Evolutionary conservation across 768 basidiomycete genomes (phyloP).

Genomic region (Leucosporidium yakuticum): DNA sequence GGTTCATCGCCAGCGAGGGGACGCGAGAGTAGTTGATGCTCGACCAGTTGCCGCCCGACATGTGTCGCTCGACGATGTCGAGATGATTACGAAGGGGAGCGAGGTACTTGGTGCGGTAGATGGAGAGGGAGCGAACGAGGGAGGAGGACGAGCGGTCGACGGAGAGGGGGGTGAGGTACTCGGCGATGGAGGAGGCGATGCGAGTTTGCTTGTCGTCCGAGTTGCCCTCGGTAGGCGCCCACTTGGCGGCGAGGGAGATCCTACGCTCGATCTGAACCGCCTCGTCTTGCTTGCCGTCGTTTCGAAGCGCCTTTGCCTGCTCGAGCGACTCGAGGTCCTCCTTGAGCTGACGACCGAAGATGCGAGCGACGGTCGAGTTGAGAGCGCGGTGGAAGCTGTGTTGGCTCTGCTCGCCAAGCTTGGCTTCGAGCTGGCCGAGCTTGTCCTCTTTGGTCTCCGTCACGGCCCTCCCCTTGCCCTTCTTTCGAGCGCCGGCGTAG

Average conservation of each 20-base stretch:
- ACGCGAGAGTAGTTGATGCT: conserved; percentile 56
- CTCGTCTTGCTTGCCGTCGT: neutral
- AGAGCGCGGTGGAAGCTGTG: conserved; percentile 4
- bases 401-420: neutral
- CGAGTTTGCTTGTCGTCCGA: conserved; percentile 23
- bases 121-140: neutral
- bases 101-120: conserved; percentile 57
- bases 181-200: conserved; percentile 7
- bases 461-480: neutral
- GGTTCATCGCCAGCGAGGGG: conserved; percentile 58
- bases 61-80: conserved; percentile 56
- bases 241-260: conserved; percentile 38
- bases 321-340: conserved; percentile 29
- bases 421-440: neutral
- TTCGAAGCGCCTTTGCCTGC: conserved; percentile 16
- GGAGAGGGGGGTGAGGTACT: conserved; percentile 1
- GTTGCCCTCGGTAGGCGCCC: conserved; percentile 33
- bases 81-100: conserved; percentile 52
- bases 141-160: neutral
- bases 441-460: neutral
- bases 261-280: neutral
- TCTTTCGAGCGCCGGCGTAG: neutral
- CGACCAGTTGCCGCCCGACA: conserved; percentile 52
- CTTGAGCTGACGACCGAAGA: conserved; percentile 32
- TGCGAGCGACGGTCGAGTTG: conserved; percentile 26